These are phyloP conservation scores for Trichoderma sp. DNA, from an alignment of 2,329 filamentous ascomycete species.

Conservation along the genomic window DNA sequence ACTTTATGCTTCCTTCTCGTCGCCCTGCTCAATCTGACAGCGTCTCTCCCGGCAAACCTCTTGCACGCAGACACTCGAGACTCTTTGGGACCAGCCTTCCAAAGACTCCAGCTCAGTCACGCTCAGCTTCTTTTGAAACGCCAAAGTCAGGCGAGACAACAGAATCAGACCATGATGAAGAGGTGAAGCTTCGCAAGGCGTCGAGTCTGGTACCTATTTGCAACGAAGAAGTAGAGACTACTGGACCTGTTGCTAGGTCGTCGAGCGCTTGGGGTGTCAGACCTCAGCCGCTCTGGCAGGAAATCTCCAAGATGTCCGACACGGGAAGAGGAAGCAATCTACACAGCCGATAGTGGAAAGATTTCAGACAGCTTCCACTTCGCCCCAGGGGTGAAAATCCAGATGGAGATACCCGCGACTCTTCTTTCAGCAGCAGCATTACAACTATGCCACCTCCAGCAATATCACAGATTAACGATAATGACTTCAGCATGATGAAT, in stretches of 20 bases:
- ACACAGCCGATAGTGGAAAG: conserved; percentile 9
- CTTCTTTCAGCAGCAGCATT: conserved; percentile 16
- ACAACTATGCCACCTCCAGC: neutral
- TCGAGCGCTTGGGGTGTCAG: conserved; percentile 20
- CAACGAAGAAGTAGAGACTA: neutral
- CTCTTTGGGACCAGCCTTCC: neutral
- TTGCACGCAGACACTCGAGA: neutral
- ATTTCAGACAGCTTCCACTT: neutral
- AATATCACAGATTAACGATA: conserved; percentile 11
- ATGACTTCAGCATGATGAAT: conserved; percentile 23
- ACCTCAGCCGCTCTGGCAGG: conserved; percentile 20
- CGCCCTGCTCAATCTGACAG: conserved; percentile 3
- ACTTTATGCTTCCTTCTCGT: conserved; percentile 22
- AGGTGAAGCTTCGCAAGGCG: conserved; percentile 12
- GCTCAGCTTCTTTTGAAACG: neutral
- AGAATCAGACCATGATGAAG: neutral
- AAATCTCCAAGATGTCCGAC: conserved; percentile 2
- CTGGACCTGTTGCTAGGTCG: conserved; percentile 12
- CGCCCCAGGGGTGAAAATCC: neutral
- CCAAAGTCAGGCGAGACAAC: neutral
- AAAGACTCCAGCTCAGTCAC: neutral
- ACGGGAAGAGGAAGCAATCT: neutral
- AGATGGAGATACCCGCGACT: neutral
- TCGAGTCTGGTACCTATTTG: neutral
- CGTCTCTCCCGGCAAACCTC: neutral